These are phyloP conservation scores for Ophiocordyceps camponoti-leonardi DNA, from an alignment of 2,329 filamentous ascomycete species.

Conservation along the genomic window DNA sequence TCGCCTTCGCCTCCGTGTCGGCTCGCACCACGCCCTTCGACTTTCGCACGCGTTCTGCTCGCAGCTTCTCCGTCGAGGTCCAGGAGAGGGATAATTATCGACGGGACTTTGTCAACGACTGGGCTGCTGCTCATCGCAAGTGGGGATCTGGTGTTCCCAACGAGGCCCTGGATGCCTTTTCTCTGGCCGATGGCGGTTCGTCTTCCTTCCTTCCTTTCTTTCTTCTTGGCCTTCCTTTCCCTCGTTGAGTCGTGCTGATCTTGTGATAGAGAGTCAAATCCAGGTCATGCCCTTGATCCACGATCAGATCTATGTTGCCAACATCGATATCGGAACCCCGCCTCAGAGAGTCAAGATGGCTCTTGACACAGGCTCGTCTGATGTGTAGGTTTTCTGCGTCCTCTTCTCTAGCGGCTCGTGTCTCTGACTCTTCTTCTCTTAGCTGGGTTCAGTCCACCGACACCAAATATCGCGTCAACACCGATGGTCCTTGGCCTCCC, in stretches of 20 bases:
- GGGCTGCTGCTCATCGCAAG: slow-evolving; percentile 15
- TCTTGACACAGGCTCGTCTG: slow-evolving; percentile 37
- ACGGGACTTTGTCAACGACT: slow-evolving; percentile 16
- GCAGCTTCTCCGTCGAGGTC: slow-evolving; percentile 13
- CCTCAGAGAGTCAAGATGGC: slow-evolving; percentile 28
- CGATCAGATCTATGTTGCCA: slow-evolving; percentile 25
- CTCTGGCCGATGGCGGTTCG: slow-evolving; percentile 13
- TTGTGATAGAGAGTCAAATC: slow-evolving; percentile 12
- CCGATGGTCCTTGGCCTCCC: slow-evolving; percentile 17
- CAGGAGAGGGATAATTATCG: slow-evolving; percentile 6
- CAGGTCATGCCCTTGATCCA: slow-evolving; percentile 18
- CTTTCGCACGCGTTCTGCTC: background rate
- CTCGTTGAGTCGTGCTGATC: background rate
- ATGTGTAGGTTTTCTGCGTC: slow-evolving; percentile 36
- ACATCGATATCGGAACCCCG: slow-evolving; percentile 28
- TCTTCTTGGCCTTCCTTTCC: too few species aligned
- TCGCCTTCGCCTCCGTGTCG: background rate
- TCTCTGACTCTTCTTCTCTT: background rate
- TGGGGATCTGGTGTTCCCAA: slow-evolving; percentile 13
- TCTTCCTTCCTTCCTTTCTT: too few species aligned
- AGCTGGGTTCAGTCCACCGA: slow-evolving; percentile 39
- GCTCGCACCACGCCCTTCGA: background rate
- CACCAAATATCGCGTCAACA: slow-evolving; percentile 18
- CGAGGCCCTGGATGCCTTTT: slow-evolving; percentile 8
- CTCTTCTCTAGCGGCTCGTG: background rate